Base-by-base conservation (phyloP, 345 rosid species). In the Syzygium aqueum region DNA sequence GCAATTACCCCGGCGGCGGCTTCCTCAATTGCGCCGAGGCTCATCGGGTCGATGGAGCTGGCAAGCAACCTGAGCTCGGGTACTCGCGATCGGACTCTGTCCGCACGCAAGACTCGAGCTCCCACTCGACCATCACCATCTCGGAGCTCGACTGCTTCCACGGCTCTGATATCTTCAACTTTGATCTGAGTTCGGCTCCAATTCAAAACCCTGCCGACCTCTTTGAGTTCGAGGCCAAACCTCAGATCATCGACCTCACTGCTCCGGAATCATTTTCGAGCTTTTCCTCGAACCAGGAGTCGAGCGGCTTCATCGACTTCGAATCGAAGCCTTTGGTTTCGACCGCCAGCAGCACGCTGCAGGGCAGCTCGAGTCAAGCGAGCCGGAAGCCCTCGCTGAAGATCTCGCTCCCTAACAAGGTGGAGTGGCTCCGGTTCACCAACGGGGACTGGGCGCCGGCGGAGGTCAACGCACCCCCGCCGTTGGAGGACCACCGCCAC, bases 371-470 rank as follows among this genome's bases (percentile, higher is more conserved):
- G 49, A 37, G 82, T 40, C 87, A 77, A 51, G 43, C 89, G 8
- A 90, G 11, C 49, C 2, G 85, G 22, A 91, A 61, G 85, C 95
- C 93, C 84, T 86, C 92, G 40, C 87, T 95, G 61, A 90, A 94
- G 86, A 90, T 96, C 87, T 91, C 95, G 5, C 88, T 90, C 4
- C 99, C 96, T 7, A 86, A 78, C n/a, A 89, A 91, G 85, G 88
- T 94, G n/a, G 92, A 93, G 61, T 93, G 95, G 95, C 92, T 92
- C 54, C 92, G 89, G 25, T 95, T 94, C 87, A 80, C 87, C 28
- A 77, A 87, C n/a, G 83, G 88, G 17, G 85, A 88, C 53, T 33
- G 33, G 53, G 78, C 40, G 51, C 40, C 91, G 89, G 52, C 61
- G 77, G 87, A 90, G 86, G 92, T 19, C 82, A 11, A 37, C 25